Conservation (phyloP, 805 yeast genomes). For the Teunomyces tritomae region DNA sequence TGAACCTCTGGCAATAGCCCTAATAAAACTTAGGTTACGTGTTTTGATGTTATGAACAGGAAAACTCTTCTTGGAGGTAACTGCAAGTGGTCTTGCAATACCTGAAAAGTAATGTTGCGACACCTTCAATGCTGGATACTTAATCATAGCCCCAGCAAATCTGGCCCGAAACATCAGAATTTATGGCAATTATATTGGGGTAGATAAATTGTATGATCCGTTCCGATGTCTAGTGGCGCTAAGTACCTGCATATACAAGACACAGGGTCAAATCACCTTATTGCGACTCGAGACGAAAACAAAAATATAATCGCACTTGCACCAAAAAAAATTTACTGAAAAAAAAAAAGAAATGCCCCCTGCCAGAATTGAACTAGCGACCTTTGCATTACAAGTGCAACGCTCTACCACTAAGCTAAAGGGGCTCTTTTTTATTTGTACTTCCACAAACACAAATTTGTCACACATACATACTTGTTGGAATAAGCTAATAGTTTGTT, state of each 20-base stretch:
- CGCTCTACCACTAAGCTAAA: conserved; percentile 99
- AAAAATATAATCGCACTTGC: too few relatives aligned
- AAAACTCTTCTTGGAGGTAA: neutral
- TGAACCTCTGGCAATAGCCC: conserved; percentile 51
- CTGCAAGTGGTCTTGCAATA: neutral
- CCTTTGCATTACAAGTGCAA: conserved; percentile 96
- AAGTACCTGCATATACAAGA: neutral
- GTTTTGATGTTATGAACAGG: neutral
- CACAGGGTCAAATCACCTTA: neutral
- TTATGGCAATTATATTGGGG: neutral
- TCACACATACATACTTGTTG: neutral
- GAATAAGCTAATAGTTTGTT: too few relatives aligned
- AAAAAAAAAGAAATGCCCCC: conserved; percentile 21
- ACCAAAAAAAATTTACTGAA: neutral
- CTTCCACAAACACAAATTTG: neutral
- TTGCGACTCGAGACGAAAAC: too few relatives aligned
- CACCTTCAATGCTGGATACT: conserved; percentile 1
- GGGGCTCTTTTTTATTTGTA: conserved; percentile 50
- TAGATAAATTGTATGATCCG: neutral
- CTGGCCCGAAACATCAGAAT: neutral
- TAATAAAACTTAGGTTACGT: conserved; percentile 39
- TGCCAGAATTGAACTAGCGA: conserved; percentile 35
- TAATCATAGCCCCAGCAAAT: neutral
- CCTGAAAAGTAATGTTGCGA: neutral
- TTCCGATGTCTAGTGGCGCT: neutral